These are phyloP conservation scores for Euphorbia peplus DNA, from an alignment of 345 rosid species.

Conservation along the genomic window DNA sequence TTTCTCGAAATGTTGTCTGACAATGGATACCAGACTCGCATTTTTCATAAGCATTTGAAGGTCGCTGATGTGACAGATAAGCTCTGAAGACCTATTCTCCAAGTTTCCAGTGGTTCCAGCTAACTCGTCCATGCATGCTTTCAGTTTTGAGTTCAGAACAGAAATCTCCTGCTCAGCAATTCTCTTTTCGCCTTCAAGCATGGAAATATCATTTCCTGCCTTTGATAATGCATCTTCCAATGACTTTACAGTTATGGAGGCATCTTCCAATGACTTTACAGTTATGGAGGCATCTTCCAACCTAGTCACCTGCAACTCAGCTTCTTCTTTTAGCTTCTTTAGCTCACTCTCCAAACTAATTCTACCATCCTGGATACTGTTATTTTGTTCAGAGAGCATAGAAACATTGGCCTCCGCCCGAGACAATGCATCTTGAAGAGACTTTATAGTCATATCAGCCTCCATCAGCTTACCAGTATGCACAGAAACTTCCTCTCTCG, in stretches of 20 bases:
- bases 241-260: slow-evolving; percentile 47
- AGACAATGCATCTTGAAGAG: slow-evolving; percentile 56
- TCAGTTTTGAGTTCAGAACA: slow-evolving; percentile 57
- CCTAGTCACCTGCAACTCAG: slow-evolving; percentile 44
- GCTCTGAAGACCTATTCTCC: slow-evolving; percentile 52
- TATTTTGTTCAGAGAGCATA: slow-evolving; percentile 48
- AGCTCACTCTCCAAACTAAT: slow-evolving; percentile 52
- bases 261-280: slow-evolving; percentile 56
- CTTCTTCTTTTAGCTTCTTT: slow-evolving; percentile 53
- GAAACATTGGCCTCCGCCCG: slow-evolving; percentile 52
- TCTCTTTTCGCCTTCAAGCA: slow-evolving; percentile 56
- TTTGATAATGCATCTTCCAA: slow-evolving; percentile 56
- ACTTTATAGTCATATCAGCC: slow-evolving; percentile 51
- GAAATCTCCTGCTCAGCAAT: slow-evolving; percentile 57
- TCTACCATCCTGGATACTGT: slow-evolving; percentile 33
- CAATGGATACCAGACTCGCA: slow-evolving; percentile 40
- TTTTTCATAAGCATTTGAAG: slow-evolving; percentile 57
- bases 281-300: slow-evolving; percentile 48
- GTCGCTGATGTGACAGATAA: slow-evolving; percentile 44
- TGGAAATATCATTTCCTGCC: slow-evolving; percentile 48
- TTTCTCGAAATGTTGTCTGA: slow-evolving; percentile 49
- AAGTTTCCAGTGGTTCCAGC: slow-evolving; percentile 59
- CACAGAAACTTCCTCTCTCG: slow-evolving; percentile 42
- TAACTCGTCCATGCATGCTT: slow-evolving; percentile 74
- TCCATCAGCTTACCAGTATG: slow-evolving; percentile 54